Evolutionary conservation across 176 grass and related monocot genomes (phyloP), one percentile per base, ranked within the genome.

Genomic region (Bromus sterilis): DNA sequence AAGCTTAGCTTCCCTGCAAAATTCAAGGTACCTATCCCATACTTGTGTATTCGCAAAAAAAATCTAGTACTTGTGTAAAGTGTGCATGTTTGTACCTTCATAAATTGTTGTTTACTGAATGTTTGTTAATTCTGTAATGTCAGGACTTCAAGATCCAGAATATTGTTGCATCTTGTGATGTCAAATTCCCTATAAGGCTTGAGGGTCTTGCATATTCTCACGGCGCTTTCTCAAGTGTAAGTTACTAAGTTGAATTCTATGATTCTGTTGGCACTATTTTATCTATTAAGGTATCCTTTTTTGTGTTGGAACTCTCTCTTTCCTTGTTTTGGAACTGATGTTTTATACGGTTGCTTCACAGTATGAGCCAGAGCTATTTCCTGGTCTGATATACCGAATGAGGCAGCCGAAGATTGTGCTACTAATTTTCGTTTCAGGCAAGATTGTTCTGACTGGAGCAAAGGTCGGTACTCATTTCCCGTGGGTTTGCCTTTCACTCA

Each of bases 341-440:
- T 55, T 79, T 79, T 55, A 41, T 1, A 44, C 0, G 66, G 55
- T 44, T 80, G 39, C 73, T 37, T 34, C 24, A 64, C 64, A 93
- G 91, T 93, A 93, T 73, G 88, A 93, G 59, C 88, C 85, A 66
- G 88, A 93, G 71, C 86, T 98, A 20, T 98, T 98, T 72, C 95
- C 92, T 67, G 95, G 92, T 4, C 39, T 94, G 59, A 98, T 98
- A 41, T 94, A 98, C 84, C 78, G 92, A 44, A 98, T 94, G 95
- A 98, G 92, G 63, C 95, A 98, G 76, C 95, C 92, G 2, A 98
- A 98, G 80, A 98, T 93, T 72, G 92, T 94, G 60, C 95, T 93
- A 28, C 85, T 98, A 34, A 95, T 98, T 88, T 98, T 98, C 62
- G 95, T 98, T 73, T 98, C 95, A 23, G 91, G 91, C 82, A 90